Conservation (phyloP, 2,329 filamentous ascomycete species). For the Colletotrichum salicis region DNA sequence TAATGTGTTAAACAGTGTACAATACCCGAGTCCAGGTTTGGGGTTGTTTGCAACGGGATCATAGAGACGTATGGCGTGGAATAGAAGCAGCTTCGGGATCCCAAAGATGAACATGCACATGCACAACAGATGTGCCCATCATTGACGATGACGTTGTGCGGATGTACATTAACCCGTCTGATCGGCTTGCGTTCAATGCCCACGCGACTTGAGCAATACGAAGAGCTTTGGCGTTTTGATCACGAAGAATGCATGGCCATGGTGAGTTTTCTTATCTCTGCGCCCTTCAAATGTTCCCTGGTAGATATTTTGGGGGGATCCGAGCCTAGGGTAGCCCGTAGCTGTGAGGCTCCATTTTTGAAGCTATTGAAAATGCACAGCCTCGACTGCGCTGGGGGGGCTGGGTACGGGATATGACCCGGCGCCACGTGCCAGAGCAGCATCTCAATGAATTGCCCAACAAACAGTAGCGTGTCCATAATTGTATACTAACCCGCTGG, state of each 20-base stretch:
- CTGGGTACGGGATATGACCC: constrained; percentile 3
- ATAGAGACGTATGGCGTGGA: constrained; percentile 15
- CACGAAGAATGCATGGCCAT: neutral
- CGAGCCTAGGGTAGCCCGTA: neutral
- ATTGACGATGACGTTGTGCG: neutral
- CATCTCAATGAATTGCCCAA: neutral
- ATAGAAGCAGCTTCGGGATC: constrained; percentile 16
- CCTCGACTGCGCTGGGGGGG: constrained; percentile 15
- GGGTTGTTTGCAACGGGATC: constrained; percentile 31
- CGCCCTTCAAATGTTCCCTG: neutral
- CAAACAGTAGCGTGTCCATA: neutral
- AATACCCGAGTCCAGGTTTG: constrained; percentile 35
- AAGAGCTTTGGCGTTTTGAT: neutral
- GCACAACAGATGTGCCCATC: neutral
- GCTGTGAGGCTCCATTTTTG: constrained; percentile 15
- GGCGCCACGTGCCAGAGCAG: constrained; percentile 18
- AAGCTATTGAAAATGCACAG: constrained; percentile 30
- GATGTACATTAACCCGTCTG: neutral
- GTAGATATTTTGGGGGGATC: neutral
- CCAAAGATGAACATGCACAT: neutral
- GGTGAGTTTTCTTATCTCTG: neutral
- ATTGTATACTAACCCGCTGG: neutral
- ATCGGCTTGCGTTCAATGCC: neutral
- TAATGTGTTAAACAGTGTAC: constrained; percentile 34
- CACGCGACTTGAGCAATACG: neutral